Base-by-base conservation (phyloP, 2,329 filamentous ascomycete species). In the Diaporthe ilicicola region DNA sequence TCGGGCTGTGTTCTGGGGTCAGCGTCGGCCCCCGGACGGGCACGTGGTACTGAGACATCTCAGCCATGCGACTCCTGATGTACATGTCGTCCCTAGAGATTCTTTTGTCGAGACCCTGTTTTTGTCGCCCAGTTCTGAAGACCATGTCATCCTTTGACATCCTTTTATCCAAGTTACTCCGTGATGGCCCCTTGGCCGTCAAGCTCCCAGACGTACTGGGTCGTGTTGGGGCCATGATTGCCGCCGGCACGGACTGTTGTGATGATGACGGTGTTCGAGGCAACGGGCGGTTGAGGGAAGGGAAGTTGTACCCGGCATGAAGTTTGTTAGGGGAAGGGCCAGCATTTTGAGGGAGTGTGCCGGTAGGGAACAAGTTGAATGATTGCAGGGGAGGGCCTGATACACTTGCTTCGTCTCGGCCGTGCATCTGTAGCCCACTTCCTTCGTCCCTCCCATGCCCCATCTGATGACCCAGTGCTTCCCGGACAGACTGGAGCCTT, bases 141-240 rank as follows among this genome's bases (percentile, higher is more conserved):
- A 80, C 82, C 74, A 82, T 81, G 74, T 84, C 83, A 73, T 84
- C 82, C 66, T 80, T 84, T 27, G 85, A 87, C 53, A 84, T 76
- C 73, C 84, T 81, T 76, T 84, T 86, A 74, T 83, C 79, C 67
- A 78, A 79, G 48, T 77, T 76, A 32, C 48, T 66, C 51, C 71
- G 69, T 29, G 61, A 56, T 46, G 54, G 24, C 24, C 53, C 42
- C 53, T 55, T 59, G 42, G 53, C 42, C 15, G 53, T 37, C 64
- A 71, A 50, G 19, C 74, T 73, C 44, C 74, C 77, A 51, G 75
- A 74, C 68, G 83, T 85, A 73, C 79, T 84, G 42, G 84, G 83
- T 76, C 83, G 79, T 69, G 78, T 78, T 69, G 77, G 73, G 76
- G 80, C 80, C 74, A 74, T 73, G 72, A 73, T 71, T 27, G 76